phyloP scores from a whole-genome alignment of 140 eudicot species.

The Senecio squalidus region DNA sequence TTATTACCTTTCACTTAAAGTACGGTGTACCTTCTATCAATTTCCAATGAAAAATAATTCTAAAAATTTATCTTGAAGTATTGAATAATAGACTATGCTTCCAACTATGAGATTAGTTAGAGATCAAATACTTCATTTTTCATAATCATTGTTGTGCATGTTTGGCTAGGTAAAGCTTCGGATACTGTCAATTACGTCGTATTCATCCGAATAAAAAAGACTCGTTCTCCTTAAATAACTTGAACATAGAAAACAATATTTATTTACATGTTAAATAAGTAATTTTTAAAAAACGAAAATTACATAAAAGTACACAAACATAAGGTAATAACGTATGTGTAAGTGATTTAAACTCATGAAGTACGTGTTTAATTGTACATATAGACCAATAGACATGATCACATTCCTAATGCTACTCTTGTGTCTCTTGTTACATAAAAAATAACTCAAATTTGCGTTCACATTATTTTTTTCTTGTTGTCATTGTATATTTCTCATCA shows the following conservation, averaged over 20 bases:
- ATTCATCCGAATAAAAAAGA: no score
- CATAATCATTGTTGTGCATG: no score
- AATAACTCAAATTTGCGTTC: background rate
- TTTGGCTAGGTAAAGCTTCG: no score
- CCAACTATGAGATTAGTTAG: background rate
- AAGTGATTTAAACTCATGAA: background rate
- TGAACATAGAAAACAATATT: no score
- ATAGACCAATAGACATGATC: background rate
- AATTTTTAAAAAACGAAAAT: no score
- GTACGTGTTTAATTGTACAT: background rate
- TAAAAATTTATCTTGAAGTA: background rate
- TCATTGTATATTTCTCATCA: background rate
- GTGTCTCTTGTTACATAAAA: constrained; percentile 1
- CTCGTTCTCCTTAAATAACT: no score
- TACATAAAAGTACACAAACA: no score
- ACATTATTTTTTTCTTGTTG: no score
- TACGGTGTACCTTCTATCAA: constrained; percentile 12
- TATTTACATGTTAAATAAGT: no score
- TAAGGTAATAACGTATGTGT: no score
- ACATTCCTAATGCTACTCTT: background rate
- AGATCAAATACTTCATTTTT: background rate
- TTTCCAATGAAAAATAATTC: background rate
- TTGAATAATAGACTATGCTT: background rate
- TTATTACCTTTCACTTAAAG: constrained; percentile 28
- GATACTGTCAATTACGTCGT: no score